Percentiles rank a stretch among this genome's conserved stretches.
Conservation (phyloP, 805 yeast species). For the Ogataea paradorogensis region DNA sequence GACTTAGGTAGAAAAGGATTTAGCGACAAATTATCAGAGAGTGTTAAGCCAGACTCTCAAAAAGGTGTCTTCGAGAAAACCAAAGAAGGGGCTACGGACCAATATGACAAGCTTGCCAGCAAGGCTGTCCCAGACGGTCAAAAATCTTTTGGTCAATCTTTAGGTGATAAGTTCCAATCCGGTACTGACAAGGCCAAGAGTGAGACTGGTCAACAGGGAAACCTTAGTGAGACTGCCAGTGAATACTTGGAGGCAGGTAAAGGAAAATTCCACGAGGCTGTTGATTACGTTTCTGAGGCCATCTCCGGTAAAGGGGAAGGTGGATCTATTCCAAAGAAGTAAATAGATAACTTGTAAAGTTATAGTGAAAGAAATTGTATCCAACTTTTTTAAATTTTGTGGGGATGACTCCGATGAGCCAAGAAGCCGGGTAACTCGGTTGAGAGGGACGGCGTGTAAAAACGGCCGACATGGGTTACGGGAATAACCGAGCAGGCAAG, state of each 20-base stretch:
- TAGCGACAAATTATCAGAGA: constrained; percentile 65
- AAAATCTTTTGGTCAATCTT: constrained; percentile 67
- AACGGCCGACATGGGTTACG: constrained; percentile 4
- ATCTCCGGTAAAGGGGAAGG: constrained; percentile 53
- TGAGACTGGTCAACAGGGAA: constrained; percentile 12
- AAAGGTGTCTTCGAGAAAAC: constrained; percentile 65
- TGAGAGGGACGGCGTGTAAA: constrained; percentile 1
- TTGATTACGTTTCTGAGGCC: constrained; percentile 58
- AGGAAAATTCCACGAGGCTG: constrained; percentile 46
- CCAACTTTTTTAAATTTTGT: too few relatives aligned
- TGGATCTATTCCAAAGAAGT: constrained; percentile 26
- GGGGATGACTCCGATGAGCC: constrained; percentile 9
- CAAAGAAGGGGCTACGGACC: constrained; percentile 68
- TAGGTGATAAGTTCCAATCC: constrained; percentile 41
- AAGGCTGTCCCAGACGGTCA: constrained; percentile 59
- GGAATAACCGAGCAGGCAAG: constrained; percentile 10
- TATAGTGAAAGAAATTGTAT: too few relatives aligned
- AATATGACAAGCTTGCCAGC: constrained; percentile 61
- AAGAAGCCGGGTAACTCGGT: neutral
- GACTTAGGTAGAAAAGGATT: constrained; percentile 66
- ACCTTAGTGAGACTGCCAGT: constrained; percentile 43
- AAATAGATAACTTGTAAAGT: constrained; percentile 7
- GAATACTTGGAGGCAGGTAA: constrained; percentile 47
- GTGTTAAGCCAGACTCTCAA: constrained; percentile 68
- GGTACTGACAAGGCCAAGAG: constrained; percentile 46